These are phyloP conservation scores for Hypholoma fasciculare DNA, from an alignment of 768 basidiomycete genomes.

Conservation along the genomic window DNA sequence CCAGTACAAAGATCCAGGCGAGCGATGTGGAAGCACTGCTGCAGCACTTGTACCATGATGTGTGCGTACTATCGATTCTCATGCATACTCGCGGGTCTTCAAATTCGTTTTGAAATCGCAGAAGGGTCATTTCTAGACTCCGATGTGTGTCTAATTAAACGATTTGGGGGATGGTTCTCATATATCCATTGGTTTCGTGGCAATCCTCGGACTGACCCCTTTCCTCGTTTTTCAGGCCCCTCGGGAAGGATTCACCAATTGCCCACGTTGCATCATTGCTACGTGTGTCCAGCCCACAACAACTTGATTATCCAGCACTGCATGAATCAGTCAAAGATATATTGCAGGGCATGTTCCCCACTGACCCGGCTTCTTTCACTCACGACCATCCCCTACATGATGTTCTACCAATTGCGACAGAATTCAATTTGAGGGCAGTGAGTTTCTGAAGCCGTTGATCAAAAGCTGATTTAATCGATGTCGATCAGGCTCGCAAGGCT, in stretches of 20 bases:
- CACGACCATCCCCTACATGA: constrained; percentile 46
- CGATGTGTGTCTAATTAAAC: too few species aligned
- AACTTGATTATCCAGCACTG: constrained; percentile 57
- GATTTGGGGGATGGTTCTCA: too few species aligned
- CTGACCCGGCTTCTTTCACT: constrained; percentile 37
- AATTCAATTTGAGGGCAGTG: constrained; percentile 50
- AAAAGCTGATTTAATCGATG: neutral
- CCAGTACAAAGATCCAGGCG: constrained; percentile 34
- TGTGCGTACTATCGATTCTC: constrained; percentile 41
- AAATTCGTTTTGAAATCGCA: neutral
- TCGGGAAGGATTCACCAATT: constrained; percentile 34
- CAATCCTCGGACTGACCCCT: constrained; percentile 2
- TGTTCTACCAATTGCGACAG: constrained; percentile 50
- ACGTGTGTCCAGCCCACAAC: constrained; percentile 53
- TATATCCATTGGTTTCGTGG: neutral
- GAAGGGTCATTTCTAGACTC: neutral
- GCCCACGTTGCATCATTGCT: constrained; percentile 48
- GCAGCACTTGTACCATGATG: constrained; percentile 67
- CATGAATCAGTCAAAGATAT: constrained; percentile 43
- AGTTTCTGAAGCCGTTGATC: constrained; percentile 21
- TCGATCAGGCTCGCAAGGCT: constrained; percentile 54
- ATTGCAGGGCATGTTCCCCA: constrained; percentile 49
- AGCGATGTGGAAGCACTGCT: constrained; percentile 58
- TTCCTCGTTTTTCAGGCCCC: constrained; percentile 31
- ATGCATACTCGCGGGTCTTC: neutral